Evolutionary conservation across 2,329 filamentous ascomycete species (phyloP), one percentile per base, ranked within the genome.

Genomic region (Camptophora hylomeconis): DNA sequence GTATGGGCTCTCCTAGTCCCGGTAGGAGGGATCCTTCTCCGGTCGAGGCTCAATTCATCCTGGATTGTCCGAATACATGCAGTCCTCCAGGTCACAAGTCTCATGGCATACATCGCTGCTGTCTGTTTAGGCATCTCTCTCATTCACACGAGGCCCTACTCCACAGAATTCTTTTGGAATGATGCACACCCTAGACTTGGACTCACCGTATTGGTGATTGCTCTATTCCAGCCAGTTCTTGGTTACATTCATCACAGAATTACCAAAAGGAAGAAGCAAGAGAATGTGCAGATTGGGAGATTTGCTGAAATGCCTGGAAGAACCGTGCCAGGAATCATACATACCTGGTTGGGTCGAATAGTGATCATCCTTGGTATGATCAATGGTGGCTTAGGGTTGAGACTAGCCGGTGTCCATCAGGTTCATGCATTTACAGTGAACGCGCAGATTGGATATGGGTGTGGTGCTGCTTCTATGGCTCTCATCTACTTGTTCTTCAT

Each of bases 371-470:
- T 71, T 1, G 67, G 63, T 3, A 63, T 70, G 31, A 53, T 71
- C 45, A 72, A 71, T 41, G 68, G 64, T n/a, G 67, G 67, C 1
- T 45, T 71, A 1, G 68, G 68, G 0, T 56, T 71, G 19, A 48
- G 51, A 33, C 49, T 67, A 12, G 59, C 63, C n/a, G n/a, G n/a
- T n/a, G n/a, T n/a, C n/a, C n/a, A n/a, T n/a, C n/a, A n/a, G n/a
- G n/a, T n/a, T n/a, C n/a, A n/a, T n/a, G n/a, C n/a, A n/a, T 45
- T 45, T 10, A 46, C 45, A 3, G 38, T 31, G 2, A 45, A 45
- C 8, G 51, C 50, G 0, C 48, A 57, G 5, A 63, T 69, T 36
- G 63, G 54, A 1, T 70, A 69, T 38, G 51, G 53, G 3, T 58
- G 68, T 5, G 47, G 67, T 28, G 63, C 64, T 18, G 67, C 52